These are phyloP conservation scores for Pestalotiopsis sp. DNA, from an alignment of 2,329 filamentous ascomycete species.

Conservation along the genomic window DNA sequence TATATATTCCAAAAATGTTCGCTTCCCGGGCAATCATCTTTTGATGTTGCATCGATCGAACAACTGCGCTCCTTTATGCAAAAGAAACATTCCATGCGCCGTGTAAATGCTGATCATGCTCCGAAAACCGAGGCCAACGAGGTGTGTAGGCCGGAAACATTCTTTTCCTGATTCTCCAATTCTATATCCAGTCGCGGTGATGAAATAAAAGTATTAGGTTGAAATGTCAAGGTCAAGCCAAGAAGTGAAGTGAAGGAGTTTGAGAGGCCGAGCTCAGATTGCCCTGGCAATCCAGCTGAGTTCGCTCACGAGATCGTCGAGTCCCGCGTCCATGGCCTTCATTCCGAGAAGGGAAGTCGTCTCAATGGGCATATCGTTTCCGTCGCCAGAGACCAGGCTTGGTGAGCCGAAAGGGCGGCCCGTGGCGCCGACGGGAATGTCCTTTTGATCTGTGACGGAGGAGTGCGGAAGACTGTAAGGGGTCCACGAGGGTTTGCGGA, in stretches of 20 bases:
- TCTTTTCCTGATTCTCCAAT: neutral
- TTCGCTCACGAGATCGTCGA: conserved; percentile 41
- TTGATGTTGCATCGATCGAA: neutral
- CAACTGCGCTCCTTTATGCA: neutral
- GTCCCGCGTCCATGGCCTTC: conserved; percentile 30
- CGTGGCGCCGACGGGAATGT: conserved; percentile 17
- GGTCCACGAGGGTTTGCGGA: conserved; percentile 29
- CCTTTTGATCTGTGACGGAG: conserved; percentile 25
- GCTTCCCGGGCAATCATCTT: neutral
- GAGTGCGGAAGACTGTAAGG: conserved; percentile 50
- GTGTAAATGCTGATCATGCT: neutral
- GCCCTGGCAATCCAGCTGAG: conserved; percentile 53
- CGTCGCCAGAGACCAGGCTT: conserved; percentile 28
- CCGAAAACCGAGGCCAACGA: neutral
- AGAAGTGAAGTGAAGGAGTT: conserved; percentile 10
- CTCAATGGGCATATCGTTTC: conserved; percentile 22
- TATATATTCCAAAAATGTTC: neutral
- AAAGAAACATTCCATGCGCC: neutral
- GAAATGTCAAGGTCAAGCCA: neutral
- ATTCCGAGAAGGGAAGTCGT: conserved; percentile 26
- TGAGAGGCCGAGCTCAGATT: conserved; percentile 36
- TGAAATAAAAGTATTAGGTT: neutral
- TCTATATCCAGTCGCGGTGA: neutral
- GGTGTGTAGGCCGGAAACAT: neutral
- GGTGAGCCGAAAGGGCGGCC: conserved; percentile 25